phyloP scores from a whole-genome alignment of 2,329 filamentous ascomycete species.

The Exophiala alcalophila region DNA sequence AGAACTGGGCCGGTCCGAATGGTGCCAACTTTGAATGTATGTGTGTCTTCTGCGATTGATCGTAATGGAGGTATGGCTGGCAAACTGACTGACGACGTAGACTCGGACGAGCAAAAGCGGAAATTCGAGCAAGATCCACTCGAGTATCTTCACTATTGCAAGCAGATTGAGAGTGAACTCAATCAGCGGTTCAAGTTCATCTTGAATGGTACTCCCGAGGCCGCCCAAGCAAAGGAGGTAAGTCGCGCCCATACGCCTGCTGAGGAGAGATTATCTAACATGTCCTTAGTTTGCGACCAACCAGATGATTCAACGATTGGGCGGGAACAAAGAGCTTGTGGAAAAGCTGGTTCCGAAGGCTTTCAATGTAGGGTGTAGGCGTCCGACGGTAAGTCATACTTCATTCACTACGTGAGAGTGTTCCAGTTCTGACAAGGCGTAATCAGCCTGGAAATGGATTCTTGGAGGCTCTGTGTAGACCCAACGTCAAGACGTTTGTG shows the following conservation, averaged over 20 bases:
- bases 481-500: conserved; percentile 47
- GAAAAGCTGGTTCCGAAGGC: conserved; percentile 24
- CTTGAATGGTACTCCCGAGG: conserved; percentile 4
- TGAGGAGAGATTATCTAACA: no score
- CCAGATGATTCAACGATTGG: conserved; percentile 2
- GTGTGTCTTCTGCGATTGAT: conserved; percentile 1
- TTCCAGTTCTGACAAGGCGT: not conserved
- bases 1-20: conserved; percentile 11
- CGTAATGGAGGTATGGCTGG: not conserved
- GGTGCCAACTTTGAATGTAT: conserved; percentile 19
- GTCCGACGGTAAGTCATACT: conserved; percentile 43
- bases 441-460: conserved; percentile 28
- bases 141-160: conserved; percentile 32
- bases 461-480: conserved; percentile 34
- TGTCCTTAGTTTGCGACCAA: not conserved
- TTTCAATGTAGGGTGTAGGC: conserved; percentile 41
- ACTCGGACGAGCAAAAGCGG: conserved; percentile 18
- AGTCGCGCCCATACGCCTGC: no score
- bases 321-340: not conserved
- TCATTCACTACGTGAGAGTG: no score
- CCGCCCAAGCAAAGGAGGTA: conserved; percentile 10
- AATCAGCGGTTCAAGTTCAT: conserved; percentile 25
- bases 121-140: conserved; percentile 27
- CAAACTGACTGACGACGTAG: no score
- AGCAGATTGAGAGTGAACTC: conserved; percentile 32